Percentiles rank a stretch among this genome's conserved stretches.
Evolutionary conservation across 2,329 filamentous ascomycete species (phyloP).

Genomic region (Chrysosporium queenslandicum): DNA sequence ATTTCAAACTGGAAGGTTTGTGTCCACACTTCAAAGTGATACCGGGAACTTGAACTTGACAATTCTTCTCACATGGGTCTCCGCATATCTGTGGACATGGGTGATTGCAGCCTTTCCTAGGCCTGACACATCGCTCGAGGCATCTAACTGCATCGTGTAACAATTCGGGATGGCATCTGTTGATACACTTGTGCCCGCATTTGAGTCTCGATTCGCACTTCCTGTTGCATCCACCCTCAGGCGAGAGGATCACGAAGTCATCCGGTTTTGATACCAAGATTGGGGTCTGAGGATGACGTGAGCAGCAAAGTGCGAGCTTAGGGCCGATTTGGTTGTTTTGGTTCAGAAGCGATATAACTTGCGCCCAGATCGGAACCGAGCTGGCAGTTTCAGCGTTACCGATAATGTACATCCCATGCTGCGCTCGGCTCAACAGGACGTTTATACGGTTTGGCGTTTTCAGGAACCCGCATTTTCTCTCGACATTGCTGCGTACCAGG

Average conservation of each 20-base stretch:
- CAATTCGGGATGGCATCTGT: slow-evolving; percentile 38
- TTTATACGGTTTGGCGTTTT: slow-evolving; percentile 29
- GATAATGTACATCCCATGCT: slow-evolving; percentile 29
- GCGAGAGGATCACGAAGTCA: slow-evolving; percentile 47
- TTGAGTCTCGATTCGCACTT: slow-evolving; percentile 39
- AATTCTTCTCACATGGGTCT: slow-evolving; percentile 31
- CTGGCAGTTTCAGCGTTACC: slow-evolving; percentile 17
- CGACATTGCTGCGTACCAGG: slow-evolving; percentile 25
- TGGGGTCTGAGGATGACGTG: slow-evolving; percentile 47
- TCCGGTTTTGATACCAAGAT: slow-evolving; percentile 46
- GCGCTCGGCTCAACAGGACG: slow-evolving; percentile 25
- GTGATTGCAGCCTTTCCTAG: slow-evolving; percentile 32
- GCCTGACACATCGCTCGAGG: slow-evolving; percentile 32
- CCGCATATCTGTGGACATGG: slow-evolving; percentile 35
- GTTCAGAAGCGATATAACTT: slow-evolving; percentile 10
- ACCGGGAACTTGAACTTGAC: slow-evolving; percentile 16
- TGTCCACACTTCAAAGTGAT: slow-evolving; percentile 5
- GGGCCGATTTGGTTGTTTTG: slow-evolving; percentile 3
- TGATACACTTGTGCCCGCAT: slow-evolving; percentile 40
- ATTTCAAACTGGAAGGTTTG: not conserved
- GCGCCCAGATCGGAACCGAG: slow-evolving; percentile 13
- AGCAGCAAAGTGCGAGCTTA: slow-evolving; percentile 34
- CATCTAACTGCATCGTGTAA: slow-evolving; percentile 37
- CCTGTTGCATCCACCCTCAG: slow-evolving; percentile 53
- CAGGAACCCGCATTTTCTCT: slow-evolving; percentile 24